phyloP scores from a whole-genome alignment of 2,329 filamentous ascomycete genomes.

The Leptographium wingfieldii region DNA sequence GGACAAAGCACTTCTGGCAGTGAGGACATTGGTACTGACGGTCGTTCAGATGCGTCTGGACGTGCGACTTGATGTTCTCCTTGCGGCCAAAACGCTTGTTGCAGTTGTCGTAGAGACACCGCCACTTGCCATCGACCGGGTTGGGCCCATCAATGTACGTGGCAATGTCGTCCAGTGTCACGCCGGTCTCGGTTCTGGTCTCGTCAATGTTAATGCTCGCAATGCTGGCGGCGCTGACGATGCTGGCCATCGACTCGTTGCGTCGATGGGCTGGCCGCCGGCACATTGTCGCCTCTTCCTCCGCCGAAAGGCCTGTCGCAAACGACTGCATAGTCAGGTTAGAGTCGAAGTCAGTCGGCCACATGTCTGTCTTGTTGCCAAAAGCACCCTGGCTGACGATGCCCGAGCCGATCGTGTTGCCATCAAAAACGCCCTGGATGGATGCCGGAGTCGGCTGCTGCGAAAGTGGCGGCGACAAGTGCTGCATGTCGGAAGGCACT shows the following conservation, averaged over 20 bases:
- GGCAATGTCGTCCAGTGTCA: slow-evolving; percentile 74
- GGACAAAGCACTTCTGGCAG: slow-evolving; percentile 91
- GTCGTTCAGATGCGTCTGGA: slow-evolving; percentile 95
- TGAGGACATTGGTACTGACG: slow-evolving; percentile 88
- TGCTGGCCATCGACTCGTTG: slow-evolving; percentile 47
- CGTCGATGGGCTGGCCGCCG: slow-evolving; percentile 34
- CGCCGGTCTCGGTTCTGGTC: slow-evolving; percentile 63
- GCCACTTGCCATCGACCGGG: slow-evolving; percentile 63
- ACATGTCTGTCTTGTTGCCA: slow-evolving; percentile 29
- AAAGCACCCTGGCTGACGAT: slow-evolving; percentile 20
- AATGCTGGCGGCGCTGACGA: slow-evolving; percentile 45
- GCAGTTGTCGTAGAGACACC: slow-evolving; percentile 62
- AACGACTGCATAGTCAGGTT: slow-evolving; percentile 11
- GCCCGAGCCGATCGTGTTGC: slow-evolving; percentile 21
- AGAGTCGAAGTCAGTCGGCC: slow-evolving; percentile 15
- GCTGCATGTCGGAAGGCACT: slow-evolving; percentile 21
- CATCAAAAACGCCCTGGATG: slow-evolving; percentile 25
- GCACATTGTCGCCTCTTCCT: slow-evolving; percentile 15
- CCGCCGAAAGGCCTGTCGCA: neutral
- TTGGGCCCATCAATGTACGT: slow-evolving; percentile 63
- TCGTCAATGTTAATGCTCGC: slow-evolving; percentile 52
- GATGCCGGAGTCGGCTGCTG: slow-evolving; percentile 41
- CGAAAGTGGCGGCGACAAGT: slow-evolving; percentile 34
- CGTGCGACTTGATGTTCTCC: slow-evolving; percentile 97
- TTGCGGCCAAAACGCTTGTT: slow-evolving; percentile 89